These are phyloP conservation scores for Podila horticola DNA, from an alignment of 192 early-diverging fungal species.

Conservation along the genomic window DNA sequence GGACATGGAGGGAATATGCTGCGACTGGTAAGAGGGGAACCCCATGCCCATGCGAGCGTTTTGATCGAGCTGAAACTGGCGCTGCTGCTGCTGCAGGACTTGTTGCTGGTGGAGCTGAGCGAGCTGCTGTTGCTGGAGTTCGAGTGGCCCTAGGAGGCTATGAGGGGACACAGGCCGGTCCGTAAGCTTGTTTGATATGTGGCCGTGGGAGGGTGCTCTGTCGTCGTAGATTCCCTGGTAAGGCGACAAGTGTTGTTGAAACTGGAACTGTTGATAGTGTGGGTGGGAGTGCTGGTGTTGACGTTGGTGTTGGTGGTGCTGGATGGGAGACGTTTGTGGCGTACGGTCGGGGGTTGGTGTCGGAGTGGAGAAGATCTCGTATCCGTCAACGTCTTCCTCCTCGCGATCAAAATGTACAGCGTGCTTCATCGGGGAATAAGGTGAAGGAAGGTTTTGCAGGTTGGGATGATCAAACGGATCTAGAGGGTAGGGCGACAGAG, in stretches of 20 bases:
- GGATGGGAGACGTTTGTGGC: background rate
- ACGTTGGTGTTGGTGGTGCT: background rate
- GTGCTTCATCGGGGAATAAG: conserved; percentile 16
- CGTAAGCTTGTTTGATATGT: too few relatives aligned
- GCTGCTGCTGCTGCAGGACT: background rate
- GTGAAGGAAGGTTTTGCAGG: conserved; percentile 21
- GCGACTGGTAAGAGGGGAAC: background rate
- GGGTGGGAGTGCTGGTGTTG: background rate
- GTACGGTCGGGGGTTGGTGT: background rate
- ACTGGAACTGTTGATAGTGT: too few relatives aligned
- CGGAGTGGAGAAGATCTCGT: conserved; percentile 20
- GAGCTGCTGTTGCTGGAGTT: background rate
- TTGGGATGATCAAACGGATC: conserved; percentile 5
- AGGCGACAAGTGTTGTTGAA: too few relatives aligned
- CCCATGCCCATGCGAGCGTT: too few relatives aligned
- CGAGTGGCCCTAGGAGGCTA: too few relatives aligned
- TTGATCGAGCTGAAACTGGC: background rate
- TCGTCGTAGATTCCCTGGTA: too few relatives aligned
- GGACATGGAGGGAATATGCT: background rate
- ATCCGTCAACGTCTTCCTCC: conserved; percentile 34
- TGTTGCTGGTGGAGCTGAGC: conserved; percentile 8
- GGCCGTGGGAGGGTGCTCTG: too few relatives aligned
- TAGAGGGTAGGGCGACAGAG: too few relatives aligned
- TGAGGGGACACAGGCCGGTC: too few relatives aligned
- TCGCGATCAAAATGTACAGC: conserved; percentile 8